Percentiles rank a stretch among this genome's conserved stretches.
These are phyloP conservation scores for Isoetes taiwanensis DNA, from an alignment of 75 land plant genomes.

Conservation along the genomic window DNA sequence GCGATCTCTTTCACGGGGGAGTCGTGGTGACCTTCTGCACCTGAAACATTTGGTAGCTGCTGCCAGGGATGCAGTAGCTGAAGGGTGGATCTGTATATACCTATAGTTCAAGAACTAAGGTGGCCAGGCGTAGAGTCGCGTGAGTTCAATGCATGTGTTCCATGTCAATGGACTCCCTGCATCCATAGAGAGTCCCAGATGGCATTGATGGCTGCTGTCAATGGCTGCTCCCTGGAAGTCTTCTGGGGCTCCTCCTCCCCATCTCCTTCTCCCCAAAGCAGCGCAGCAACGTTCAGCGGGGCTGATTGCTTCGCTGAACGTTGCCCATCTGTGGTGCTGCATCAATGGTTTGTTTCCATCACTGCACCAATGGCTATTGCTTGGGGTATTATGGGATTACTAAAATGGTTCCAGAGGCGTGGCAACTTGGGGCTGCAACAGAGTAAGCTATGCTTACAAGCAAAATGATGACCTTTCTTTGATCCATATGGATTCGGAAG, in stretches of 20 bases:
- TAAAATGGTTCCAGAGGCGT: conserved; percentile 94
- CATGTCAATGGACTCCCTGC: conserved; percentile 76
- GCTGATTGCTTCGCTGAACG: conserved; percentile 76
- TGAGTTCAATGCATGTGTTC: conserved; percentile 96
- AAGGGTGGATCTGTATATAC: conserved; percentile 88
- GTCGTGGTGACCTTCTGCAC: conserved; percentile 74
- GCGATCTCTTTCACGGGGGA: no score
- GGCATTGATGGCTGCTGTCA: conserved; percentile 87
- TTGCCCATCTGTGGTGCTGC: conserved; percentile 67
- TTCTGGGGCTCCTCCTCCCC: conserved; percentile 90
- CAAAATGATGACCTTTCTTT: conserved; percentile 35
- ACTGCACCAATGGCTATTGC: conserved; percentile 97
- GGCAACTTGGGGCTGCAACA: conserved; percentile 87
- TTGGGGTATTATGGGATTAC: conserved; percentile 85
- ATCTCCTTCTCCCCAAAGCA: conserved; percentile 94
- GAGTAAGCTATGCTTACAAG: conserved; percentile 85
- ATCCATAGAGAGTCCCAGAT: conserved; percentile 79
- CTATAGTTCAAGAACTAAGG: conserved; percentile 88
- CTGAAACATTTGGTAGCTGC: conserved; percentile 84
- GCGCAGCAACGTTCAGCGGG: conserved; percentile 97
- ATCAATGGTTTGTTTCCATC: conserved; percentile 83
- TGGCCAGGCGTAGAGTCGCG: conserved; percentile 98
- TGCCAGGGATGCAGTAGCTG: conserved; percentile 98
- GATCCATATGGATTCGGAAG: conserved; percentile 43
- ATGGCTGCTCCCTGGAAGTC: conserved; percentile 84